Evolutionary conservation across 139 green algal genomes (phyloP), one percentile per base, ranked within the genome.

Genomic region (Tetraselmis striata): DNA sequence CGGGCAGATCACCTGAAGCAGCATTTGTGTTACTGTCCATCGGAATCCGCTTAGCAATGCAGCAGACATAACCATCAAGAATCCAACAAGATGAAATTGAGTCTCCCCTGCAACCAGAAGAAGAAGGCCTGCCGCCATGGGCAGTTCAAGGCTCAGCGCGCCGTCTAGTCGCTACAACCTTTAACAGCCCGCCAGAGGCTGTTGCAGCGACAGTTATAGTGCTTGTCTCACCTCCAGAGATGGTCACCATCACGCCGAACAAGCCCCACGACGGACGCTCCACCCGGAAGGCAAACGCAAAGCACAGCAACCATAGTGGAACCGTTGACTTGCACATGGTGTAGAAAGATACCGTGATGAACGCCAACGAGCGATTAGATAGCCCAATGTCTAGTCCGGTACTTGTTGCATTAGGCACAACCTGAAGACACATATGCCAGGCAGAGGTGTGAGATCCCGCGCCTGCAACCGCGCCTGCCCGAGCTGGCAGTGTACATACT

Each of bases 281-380:
- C 1, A 90, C 26, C 28, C 82, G 67, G 30, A 81, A 27, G 2
- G 31, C 23, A 87, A 99, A 98, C 28, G 94, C 94, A 84, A 98
- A 98, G 1, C 89, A 29, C 28, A 99, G 91, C 79, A 98, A 89
- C 89, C 98, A 99, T 2, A 98, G 83, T 1, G 96, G 95, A 5
- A 92, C 93, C 0, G 94, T 95, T 30, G 91, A 95, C 86, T 97
- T 97, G 92, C 94, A 98, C 94, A 98, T 97, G 5, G 95, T 97
- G 90, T 98, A 98, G 88, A 98, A 98, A 76, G 82, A 91, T 23
- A 98, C 88, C 28, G 93, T 96, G 88, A 67, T 67, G 45, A 25
- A 67, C 11, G 45, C 45, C 45, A 67, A 18, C 45, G 45, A 67
- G 45, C 45, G 45, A 67, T 67, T 67, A 5, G 45, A 67, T 18